Evolutionary conservation across 257 asterid genomes (phyloP).

Genomic region (Galeopsis tetrahit): DNA sequence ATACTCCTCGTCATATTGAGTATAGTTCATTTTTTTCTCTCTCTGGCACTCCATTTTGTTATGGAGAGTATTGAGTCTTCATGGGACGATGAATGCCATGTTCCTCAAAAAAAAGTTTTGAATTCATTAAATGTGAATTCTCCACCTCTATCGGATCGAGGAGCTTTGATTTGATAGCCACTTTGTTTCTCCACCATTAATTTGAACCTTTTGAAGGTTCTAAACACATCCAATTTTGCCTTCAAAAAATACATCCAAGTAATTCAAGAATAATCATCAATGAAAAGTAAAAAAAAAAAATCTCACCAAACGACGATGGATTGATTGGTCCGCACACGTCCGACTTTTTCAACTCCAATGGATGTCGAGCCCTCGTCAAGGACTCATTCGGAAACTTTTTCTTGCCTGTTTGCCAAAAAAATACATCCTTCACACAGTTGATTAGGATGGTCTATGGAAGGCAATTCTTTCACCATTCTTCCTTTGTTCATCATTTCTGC

Average conservation of each 20-base stretch:
- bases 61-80: constrained; percentile 5
- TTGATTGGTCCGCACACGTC: no score
- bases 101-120: background rate
- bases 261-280: background rate
- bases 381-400: no score
- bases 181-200: background rate
- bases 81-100: background rate
- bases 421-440: no score
- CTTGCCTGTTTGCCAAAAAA: no score
- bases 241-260: background rate
- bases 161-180: background rate
- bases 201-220: no score
- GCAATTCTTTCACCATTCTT: no score
- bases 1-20: constrained; percentile 2
- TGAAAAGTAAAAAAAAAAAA: no score
- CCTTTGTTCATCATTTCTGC: background rate
- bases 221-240: background rate
- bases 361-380: no score
- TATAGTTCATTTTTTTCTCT: background rate
- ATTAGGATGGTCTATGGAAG: no score
- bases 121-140: background rate
- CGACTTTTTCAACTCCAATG: no score
- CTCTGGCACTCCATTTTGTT: constrained; percentile 2
- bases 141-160: background rate
- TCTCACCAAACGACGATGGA: no score